These are phyloP conservation scores for Clarkia xantiana DNA, from an alignment of 345 rosid genomes.

Conservation along the genomic window DNA sequence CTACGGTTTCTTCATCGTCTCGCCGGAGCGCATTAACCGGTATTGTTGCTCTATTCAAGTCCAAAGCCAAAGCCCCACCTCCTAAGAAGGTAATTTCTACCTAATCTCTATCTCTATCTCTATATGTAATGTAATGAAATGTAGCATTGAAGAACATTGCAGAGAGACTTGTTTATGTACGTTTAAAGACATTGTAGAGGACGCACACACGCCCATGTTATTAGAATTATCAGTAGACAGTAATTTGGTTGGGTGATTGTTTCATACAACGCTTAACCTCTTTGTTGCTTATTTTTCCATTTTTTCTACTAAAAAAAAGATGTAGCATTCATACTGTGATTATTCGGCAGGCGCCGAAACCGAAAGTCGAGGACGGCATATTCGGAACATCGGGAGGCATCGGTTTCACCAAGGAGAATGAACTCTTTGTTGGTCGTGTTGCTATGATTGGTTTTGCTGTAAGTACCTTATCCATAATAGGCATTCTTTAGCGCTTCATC, in stretches of 20 bases:
- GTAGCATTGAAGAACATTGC: no score
- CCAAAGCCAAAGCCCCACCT: constrained; percentile 65
- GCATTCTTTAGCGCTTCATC: no score
- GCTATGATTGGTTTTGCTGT: constrained; percentile 2
- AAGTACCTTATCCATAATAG: neutral
- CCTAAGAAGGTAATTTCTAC: constrained; percentile 39
- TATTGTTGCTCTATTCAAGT: constrained; percentile 63
- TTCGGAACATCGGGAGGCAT: constrained; percentile 1
- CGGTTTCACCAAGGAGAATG: constrained; percentile 1
- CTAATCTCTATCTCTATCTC: neutral
- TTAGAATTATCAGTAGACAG: no score
- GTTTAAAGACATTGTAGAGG: no score
- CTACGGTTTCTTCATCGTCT: constrained; percentile 8
- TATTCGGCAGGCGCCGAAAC: neutral
- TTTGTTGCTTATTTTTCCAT: no score
- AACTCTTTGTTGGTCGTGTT: neutral
- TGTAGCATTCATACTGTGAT: no score
- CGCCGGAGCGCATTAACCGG: constrained; percentile 10
- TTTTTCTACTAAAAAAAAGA: no score
- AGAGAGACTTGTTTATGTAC: no score
- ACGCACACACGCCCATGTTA: no score
- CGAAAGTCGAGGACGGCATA: neutral
- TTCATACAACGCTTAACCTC: no score
- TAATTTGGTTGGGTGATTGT: no score
- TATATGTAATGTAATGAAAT: neutral